Conservation (phyloP, 2,329 filamentous ascomycete genomes). For the Diaporthe sp. region DNA sequence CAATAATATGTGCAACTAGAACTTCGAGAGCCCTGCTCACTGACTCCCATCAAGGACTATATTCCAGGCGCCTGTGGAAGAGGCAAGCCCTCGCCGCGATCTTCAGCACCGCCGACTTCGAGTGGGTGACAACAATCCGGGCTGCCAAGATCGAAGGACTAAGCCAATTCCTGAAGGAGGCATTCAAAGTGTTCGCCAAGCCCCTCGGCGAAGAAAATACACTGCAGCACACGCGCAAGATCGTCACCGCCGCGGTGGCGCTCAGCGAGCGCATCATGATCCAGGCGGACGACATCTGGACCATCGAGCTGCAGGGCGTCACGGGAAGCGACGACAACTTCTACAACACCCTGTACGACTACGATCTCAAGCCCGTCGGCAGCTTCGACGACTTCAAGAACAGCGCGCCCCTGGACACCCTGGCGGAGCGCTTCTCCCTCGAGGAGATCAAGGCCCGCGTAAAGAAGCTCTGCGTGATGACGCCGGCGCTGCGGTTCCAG, state of each 20-base stretch:
- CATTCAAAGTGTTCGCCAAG: background rate
- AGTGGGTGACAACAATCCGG: background rate
- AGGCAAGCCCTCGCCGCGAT: background rate
- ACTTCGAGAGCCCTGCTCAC: too few species aligned
- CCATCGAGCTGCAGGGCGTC: background rate
- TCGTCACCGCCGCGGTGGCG: background rate
- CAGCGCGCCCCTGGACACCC: background rate
- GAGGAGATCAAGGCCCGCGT: background rate
- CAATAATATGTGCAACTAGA: too few species aligned
- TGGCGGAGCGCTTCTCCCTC: background rate
- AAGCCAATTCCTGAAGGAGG: background rate
- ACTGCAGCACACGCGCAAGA: background rate
- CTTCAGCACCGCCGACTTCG: background rate
- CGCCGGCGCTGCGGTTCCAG: background rate
- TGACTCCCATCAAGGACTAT: background rate
- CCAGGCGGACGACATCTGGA: constrained; percentile 8
- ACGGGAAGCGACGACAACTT: background rate
- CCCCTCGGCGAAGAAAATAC: background rate
- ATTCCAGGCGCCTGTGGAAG: background rate
- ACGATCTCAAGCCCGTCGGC: background rate
- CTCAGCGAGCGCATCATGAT: constrained; percentile 13
- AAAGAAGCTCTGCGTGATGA: background rate
- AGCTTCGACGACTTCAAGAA: background rate
- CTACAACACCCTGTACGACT: background rate
- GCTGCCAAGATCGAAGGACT: background rate